Evolutionary conservation across 345 rosid genomes (phyloP).

Genomic region (Cochlearia excelsa): DNA sequence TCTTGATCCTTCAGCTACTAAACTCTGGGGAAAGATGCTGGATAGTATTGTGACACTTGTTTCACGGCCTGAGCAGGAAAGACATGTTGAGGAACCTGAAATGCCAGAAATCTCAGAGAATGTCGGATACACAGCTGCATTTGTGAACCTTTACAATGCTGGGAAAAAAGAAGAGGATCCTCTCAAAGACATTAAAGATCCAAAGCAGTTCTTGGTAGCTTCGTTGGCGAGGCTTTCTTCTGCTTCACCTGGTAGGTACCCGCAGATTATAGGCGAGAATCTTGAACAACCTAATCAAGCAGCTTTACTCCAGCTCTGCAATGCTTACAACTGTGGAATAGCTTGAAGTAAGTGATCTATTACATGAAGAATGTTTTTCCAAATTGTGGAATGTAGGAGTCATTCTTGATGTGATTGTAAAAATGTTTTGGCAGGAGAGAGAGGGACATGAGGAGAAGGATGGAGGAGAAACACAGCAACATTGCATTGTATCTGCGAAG

Average conservation of each 20-base stretch:
- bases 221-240: slow-evolving; percentile 62
- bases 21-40: slow-evolving; percentile 75
- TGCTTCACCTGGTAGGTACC: slow-evolving; percentile 67
- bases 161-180: slow-evolving; percentile 95
- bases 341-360: slow-evolving; percentile 55
- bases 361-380: background rate
- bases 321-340: slow-evolving; percentile 51
- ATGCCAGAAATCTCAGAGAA: slow-evolving; percentile 86
- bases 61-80: slow-evolving; percentile 77
- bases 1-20: slow-evolving; percentile 57
- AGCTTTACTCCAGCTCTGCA: slow-evolving; percentile 68
- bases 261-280: slow-evolving; percentile 63
- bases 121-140: slow-evolving; percentile 73
- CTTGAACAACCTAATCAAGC: slow-evolving; percentile 72
- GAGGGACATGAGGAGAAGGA: background rate
- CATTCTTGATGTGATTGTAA: slow-evolving; percentile 5
- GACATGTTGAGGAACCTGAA: slow-evolving; percentile 77
- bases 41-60: slow-evolving; percentile 82
- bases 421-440: slow-evolving; percentile 23
- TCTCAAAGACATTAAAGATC: slow-evolving; percentile 65
- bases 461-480: slow-evolving; percentile 9
- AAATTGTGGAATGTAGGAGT: background rate
- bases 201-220: slow-evolving; percentile 70
- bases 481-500: slow-evolving; percentile 11
- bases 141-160: slow-evolving; percentile 80